phyloP scores from a whole-genome alignment of 2,329 filamentous ascomycete species.

The Aspergillus arachidicola region DNA sequence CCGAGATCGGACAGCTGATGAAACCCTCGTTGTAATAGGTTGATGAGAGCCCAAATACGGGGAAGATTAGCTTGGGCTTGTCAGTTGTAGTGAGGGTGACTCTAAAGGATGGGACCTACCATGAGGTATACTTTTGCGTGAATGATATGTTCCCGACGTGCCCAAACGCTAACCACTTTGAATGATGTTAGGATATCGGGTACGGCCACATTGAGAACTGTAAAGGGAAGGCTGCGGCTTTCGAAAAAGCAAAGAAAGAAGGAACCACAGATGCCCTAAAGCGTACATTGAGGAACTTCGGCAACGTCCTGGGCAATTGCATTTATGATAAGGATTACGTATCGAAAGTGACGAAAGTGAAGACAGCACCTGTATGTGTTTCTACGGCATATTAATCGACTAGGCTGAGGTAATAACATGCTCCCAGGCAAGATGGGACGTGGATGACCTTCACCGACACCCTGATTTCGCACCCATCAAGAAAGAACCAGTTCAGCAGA shows the following conservation, averaged over 20 bases:
- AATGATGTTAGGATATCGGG: slow-evolving; percentile 69
- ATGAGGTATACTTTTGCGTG: slow-evolving; percentile 61
- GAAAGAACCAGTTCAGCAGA: slow-evolving; percentile 52
- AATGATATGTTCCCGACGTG: too few relatives aligned
- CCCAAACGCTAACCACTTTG: not conserved
- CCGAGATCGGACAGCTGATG: slow-evolving; percentile 3
- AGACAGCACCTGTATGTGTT: slow-evolving; percentile 63
- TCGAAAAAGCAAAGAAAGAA: slow-evolving; percentile 99
- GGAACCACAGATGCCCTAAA: slow-evolving; percentile 94
- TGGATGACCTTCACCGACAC: slow-evolving; percentile 79
- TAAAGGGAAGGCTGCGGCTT: slow-evolving; percentile 91
- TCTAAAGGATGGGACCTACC: slow-evolving; percentile 88
- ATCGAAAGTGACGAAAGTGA: slow-evolving; percentile 85
- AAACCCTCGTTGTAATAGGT: slow-evolving; percentile 49
- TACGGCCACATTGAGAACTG: slow-evolving; percentile 97
- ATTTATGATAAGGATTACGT: slow-evolving; percentile 97
- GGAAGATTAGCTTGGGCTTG: slow-evolving; percentile 80
- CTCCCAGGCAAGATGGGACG: slow-evolving; percentile 68
- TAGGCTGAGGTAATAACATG: slow-evolving; percentile 17
- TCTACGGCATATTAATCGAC: not conserved
- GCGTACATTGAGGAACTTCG: slow-evolving; percentile 84
- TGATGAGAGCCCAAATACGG: slow-evolving; percentile 77
- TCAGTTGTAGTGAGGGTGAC: slow-evolving; percentile 91
- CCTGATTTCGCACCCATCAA: slow-evolving; percentile 67
- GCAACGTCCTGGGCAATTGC: slow-evolving; percentile 96